Base-by-base conservation (phyloP, 805 yeast species). In the Suhomyces canberraensis region DNA sequence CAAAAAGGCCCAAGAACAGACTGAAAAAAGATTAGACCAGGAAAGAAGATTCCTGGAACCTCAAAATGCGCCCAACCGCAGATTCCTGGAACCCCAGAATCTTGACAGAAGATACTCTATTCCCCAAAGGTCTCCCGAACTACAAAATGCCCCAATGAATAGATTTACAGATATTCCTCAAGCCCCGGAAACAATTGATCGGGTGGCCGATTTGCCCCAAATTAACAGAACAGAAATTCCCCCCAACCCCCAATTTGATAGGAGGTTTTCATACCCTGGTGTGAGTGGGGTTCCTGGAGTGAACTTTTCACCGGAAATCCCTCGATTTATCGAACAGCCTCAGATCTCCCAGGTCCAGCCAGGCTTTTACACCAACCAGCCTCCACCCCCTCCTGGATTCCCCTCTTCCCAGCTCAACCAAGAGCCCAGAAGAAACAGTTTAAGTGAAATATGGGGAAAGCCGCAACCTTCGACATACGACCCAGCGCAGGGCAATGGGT, bases 401-500 rank as follows among this genome's bases (percentile, higher is more conserved):
- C 5, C 5, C 11, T 8, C 26, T n/a, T 4, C 20, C 13, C n/a
- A n/a, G n/a, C n/a, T n/a, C n/a, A n/a, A n/a, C n/a, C n/a, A n/a
- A n/a, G 20, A 18, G 9, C 20, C 36, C 11, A 33, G 37, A 15
- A 27, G 35, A 11, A 31, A 25, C n/a, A 36, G 39, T 31, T 30
- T 18, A 13, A 27, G 31, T 2, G 29, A 29, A 14, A 16, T 20
- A 15, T 33, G 31, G 29, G 18, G 16, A 21, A 26, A 19, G 16
- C 22, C 8, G 15, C 31, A 8, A 15, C 25, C 21, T 14, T n/a
- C 35, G 4, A 13, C 21, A 17, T 14, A 4, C 14, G 17, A 42
- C 5, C 20, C 16, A 6, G n/a, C n/a, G n/a, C n/a, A n/a, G n/a
- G 43, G 36, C 8, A 56, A 50, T 30, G 52, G 58, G 35, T 58